These are phyloP conservation scores for Tephrocybe sp. DNA, from an alignment of 768 basidiomycete species.

Conservation along the genomic window DNA sequence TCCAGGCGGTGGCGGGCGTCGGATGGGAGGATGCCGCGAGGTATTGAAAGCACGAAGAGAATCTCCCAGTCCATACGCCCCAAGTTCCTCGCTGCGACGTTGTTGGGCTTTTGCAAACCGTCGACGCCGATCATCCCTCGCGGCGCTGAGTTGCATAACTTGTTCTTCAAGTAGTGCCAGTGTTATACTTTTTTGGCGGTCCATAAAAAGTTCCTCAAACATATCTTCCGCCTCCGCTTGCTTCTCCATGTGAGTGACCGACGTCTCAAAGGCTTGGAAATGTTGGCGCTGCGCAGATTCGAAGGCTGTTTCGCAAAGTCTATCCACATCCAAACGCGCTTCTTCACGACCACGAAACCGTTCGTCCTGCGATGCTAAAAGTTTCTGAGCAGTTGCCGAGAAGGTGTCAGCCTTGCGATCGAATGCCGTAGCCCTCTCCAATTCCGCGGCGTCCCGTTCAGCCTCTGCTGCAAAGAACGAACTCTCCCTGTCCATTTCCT, in stretches of 20 bases:
- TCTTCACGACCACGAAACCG: background rate
- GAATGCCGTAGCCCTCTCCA: background rate
- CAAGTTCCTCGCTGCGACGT: slow-evolving; percentile 2
- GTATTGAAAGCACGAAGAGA: no score
- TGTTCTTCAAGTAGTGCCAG: background rate
- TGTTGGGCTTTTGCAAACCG: background rate
- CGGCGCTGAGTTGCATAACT: background rate
- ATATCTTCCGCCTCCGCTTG: background rate
- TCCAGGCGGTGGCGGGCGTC: no score
- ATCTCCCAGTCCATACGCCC: background rate
- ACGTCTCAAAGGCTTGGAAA: background rate
- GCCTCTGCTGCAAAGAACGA: slow-evolving; percentile 5
- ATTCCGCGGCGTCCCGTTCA: background rate
- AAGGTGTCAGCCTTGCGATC: background rate
- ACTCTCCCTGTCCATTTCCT: background rate
- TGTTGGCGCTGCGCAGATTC: background rate
- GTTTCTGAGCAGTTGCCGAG: background rate
- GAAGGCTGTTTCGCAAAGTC: background rate
- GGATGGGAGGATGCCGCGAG: no score
- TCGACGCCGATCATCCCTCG: background rate
- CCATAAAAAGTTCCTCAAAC: background rate
- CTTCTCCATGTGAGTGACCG: slow-evolving; percentile 1
- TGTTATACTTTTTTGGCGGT: background rate
- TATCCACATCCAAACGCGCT: background rate
- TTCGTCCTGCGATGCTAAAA: background rate